Evolutionary conservation across 106 monocot species (phyloP), one percentile per base, ranked within the genome.

Genomic region (Dendrobium nobile): DNA sequence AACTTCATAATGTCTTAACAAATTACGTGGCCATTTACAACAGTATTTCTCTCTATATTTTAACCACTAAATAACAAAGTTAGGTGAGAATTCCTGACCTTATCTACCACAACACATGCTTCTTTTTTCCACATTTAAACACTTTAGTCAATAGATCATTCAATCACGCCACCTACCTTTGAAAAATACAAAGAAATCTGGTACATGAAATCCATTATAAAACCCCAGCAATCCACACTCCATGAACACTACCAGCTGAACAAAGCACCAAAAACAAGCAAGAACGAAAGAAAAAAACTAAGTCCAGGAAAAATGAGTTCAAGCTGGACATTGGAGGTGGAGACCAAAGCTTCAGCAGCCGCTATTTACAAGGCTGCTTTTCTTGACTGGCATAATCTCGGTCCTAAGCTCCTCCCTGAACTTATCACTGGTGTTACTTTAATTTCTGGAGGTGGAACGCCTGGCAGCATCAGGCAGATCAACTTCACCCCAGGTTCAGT

Each of bases 351-450:
- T 22, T 33, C 84, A 0, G 89, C 85, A 4, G n/a, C 73, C 0
- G 28, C 78, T 17, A 67, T 90, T n/a, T 87, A 80, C 77, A 84
- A 80, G 77, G 89, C 87, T 37, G 55, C 78, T 11, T 42, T 82
- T 55, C n/a, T 75, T 37, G 84, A 90, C 75, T 90, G 87, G 85
- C 87, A 85, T 41, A 83, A 82, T 64, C 77, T 90, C 11, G 89
- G 77, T 78, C 89, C 87, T 7, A 90, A 90, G 80, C 15, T 87
- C 26, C 9, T 72, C 9, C 87, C 89, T 2, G 85, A 89, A 2
- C 64, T 77, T 72, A 51, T 90, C 47, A 67, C 75, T 16, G 77
- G 85, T 11, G 78, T 41, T 48, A 54, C 77, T 24, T 5, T 27
- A 24, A 7, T 84, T 19, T 40, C 84, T 1, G 87, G 81, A 2